Conservation (phyloP, 2,329 filamentous ascomycete genomes). For the Alternaria tenuissima region DNA sequence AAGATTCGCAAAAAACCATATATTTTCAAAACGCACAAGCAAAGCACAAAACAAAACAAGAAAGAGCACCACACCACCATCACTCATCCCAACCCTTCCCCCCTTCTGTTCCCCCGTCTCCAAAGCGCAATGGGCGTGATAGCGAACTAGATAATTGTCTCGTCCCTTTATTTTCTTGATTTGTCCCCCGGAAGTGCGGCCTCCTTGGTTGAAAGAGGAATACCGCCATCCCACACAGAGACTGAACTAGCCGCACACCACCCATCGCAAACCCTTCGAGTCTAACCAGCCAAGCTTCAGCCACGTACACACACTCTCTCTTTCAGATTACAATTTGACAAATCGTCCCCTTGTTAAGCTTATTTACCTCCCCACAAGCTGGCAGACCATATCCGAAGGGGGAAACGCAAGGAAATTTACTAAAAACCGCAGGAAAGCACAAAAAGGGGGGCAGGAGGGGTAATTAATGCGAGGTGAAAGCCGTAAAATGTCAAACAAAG, state of each 20-base stretch:
- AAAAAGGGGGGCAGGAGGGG: slow-evolving; percentile 34
- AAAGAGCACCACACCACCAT: slow-evolving; percentile 10
- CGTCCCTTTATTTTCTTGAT: slow-evolving; percentile 13
- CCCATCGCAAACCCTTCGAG: slow-evolving; percentile 21
- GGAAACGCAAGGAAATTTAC: slow-evolving; percentile 44
- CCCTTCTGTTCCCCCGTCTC: slow-evolving; percentile 15
- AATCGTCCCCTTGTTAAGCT: slow-evolving; percentile 48
- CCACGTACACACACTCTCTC: slow-evolving; percentile 19
- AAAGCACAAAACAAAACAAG: slow-evolving; percentile 11
- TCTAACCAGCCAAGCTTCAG: slow-evolving; percentile 32
- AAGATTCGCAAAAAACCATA: background rate
- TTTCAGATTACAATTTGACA: slow-evolving; percentile 44
- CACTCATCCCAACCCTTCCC: slow-evolving; percentile 8
- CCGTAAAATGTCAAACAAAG: slow-evolving; percentile 39
- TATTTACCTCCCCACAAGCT: slow-evolving; percentile 52
- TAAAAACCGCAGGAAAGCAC: slow-evolving; percentile 37
- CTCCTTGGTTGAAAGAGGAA: slow-evolving; percentile 19
- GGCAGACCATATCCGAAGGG: slow-evolving; percentile 51
- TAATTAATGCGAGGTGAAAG: slow-evolving; percentile 44
- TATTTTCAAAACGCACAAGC: background rate
- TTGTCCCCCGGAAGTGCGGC: slow-evolving; percentile 45
- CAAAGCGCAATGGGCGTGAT: slow-evolving; percentile 29
- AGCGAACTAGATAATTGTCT: slow-evolving; percentile 31
- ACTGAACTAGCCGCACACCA: slow-evolving; percentile 30
- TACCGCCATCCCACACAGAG: slow-evolving; percentile 8